These are phyloP conservation scores for Boeremia exigua DNA, from an alignment of 2,329 filamentous ascomycete species.

Conservation along the genomic window DNA sequence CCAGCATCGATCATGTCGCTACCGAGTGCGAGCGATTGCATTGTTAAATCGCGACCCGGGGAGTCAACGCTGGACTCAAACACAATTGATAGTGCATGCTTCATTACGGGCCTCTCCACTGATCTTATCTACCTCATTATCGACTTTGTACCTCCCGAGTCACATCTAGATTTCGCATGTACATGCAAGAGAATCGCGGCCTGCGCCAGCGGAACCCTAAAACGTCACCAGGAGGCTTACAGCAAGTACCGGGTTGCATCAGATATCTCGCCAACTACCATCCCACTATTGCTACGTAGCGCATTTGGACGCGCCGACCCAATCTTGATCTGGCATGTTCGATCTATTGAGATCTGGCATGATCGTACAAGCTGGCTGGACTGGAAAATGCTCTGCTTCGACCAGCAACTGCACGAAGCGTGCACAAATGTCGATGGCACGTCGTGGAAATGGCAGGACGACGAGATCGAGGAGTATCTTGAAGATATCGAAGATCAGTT, in stretches of 20 bases:
- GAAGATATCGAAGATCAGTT: conserved; percentile 14
- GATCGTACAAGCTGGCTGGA: conserved; percentile 18
- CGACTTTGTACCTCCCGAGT: conserved; percentile 11
- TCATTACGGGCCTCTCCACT: conserved; percentile 2
- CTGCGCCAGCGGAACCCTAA: conserved; percentile 11
- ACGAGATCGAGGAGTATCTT: not conserved
- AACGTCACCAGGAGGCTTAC: conserved; percentile 18
- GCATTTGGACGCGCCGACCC: conserved; percentile 15
- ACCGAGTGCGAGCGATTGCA: not conserved
- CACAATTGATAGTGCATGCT: not conserved
- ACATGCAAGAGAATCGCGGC: conserved; percentile 14
- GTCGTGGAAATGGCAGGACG: conserved; percentile 5
- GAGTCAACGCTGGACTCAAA: not conserved
- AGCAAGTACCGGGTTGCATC: conserved; percentile 17
- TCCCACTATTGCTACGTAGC: conserved; percentile 20
- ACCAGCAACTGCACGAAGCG: not conserved
- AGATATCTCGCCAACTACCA: conserved; percentile 15
- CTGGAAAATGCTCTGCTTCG: conserved; percentile 15
- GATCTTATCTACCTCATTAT: conserved; percentile 17
- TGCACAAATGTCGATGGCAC: not conserved
- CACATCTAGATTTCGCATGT: conserved; percentile 18
- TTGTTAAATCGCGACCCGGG: not conserved
- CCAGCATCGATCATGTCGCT: not conserved
- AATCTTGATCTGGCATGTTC: conserved; percentile 20
- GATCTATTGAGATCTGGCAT: conserved; percentile 19